A percentile compares a stretch with the other conserved stretches of the same genome.
These are phyloP conservation scores for Lathyrus tuberosus DNA, from an alignment of 306 rosid species.

Conservation along the genomic window DNA sequence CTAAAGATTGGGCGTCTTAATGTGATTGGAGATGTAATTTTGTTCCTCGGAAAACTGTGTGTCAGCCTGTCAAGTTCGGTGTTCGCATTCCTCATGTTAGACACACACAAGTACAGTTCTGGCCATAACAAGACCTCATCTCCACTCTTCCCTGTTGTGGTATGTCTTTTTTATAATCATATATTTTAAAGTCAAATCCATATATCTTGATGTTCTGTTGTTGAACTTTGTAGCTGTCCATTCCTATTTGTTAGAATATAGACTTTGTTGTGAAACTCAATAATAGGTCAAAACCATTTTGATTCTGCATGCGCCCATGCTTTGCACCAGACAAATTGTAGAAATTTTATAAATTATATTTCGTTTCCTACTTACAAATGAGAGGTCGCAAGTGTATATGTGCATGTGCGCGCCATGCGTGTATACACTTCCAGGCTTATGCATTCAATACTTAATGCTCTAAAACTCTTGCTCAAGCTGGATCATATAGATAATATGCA, in stretches of 20 bases:
- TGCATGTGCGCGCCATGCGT: too few species aligned
- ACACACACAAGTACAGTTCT: constrained; percentile 72
- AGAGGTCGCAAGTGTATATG: neutral
- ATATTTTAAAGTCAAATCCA: neutral
- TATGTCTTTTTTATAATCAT: constrained; percentile 47
- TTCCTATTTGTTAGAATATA: neutral
- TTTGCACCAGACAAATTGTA: neutral
- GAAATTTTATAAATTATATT: neutral
- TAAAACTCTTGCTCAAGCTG: too few species aligned
- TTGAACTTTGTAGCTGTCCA: too few species aligned
- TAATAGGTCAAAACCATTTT: constrained; percentile 1
- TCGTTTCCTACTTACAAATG: neutral
- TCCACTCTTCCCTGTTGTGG: constrained; percentile 94
- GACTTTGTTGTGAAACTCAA: constrained; percentile 1
- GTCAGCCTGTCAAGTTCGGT: constrained; percentile 90
- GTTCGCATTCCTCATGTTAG: constrained; percentile 95
- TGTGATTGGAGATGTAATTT: constrained; percentile 92
- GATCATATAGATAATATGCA: too few species aligned
- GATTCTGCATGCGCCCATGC: neutral
- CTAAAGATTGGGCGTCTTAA: constrained; percentile 90
- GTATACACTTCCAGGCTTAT: too few species aligned
- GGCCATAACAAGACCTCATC: constrained; percentile 90
- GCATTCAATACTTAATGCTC: too few species aligned
- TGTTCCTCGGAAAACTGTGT: constrained; percentile 92
- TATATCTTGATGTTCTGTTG: too few species aligned